These are phyloP conservation scores for Fistulinella prunicolor DNA, from an alignment of 768 basidiomycete genomes.

Conservation along the genomic window DNA sequence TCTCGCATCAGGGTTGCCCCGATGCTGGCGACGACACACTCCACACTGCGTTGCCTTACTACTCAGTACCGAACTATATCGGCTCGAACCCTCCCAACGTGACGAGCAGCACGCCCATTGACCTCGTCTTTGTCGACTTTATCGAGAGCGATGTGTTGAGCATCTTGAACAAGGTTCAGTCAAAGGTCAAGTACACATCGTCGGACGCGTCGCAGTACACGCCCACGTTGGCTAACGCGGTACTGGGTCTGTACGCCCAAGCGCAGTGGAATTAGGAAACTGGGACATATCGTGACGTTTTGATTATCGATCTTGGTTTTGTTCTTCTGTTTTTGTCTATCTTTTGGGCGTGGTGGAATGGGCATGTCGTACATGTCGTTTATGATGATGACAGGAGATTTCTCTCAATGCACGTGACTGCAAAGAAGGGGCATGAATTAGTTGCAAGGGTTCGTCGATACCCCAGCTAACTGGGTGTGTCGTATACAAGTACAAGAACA, in stretches of 20 bases:
- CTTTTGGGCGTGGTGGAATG: too few relatives aligned
- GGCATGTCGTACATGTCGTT: too few relatives aligned
- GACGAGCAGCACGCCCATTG: constrained; percentile 49
- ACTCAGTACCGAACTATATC: constrained; percentile 55
- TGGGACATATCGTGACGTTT: too few relatives aligned
- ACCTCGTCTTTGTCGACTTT: constrained; percentile 77
- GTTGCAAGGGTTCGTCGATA: too few relatives aligned
- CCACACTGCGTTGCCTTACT: constrained; percentile 61
- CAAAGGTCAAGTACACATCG: constrained; percentile 43
- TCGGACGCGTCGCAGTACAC: constrained; percentile 56
- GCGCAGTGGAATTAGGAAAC: constrained; percentile 27
- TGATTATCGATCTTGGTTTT: too few relatives aligned
- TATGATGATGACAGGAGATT: too few relatives aligned
- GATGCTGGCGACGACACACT: constrained; percentile 71
- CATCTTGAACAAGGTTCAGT: constrained; percentile 58
- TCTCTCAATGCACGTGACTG: too few relatives aligned
- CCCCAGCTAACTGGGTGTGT: too few relatives aligned
- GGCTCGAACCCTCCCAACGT: constrained; percentile 52
- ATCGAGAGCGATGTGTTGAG: constrained; percentile 50
- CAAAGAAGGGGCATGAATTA: too few relatives aligned
- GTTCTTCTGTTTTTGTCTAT: too few relatives aligned
- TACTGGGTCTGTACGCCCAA: constrained; percentile 41
- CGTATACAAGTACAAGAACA: too few relatives aligned
- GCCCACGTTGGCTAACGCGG: constrained; percentile 37
- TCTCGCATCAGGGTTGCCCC: constrained; percentile 67